Percentiles rank a stretch among this genome's conserved stretches.
Conservation (phyloP, 371 early-diverging fungal genomes). For the Mucor velutinosus region DNA sequence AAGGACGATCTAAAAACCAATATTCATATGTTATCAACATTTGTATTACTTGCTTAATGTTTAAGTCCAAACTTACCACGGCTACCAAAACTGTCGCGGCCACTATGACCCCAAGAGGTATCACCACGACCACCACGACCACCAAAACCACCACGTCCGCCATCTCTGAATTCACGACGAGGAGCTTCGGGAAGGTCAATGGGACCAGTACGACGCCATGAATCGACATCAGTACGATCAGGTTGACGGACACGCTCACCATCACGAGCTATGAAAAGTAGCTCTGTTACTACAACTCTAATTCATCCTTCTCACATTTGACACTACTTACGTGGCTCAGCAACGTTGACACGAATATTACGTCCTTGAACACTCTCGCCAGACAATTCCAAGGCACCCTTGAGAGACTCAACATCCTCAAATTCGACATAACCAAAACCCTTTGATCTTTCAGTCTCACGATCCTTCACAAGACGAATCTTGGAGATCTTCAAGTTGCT, state of each 20-base stretch:
- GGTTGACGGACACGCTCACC: conserved; percentile 37
- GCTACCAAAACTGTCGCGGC: conserved; percentile 24
- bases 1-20: conserved; percentile 23
- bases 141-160: conserved; percentile 50
- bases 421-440: conserved; percentile 97
- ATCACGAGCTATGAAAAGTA: conserved; percentile 30
- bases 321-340: conserved; percentile 77
- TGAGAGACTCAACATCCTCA: conserved; percentile 78
- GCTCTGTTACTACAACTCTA: not conserved
- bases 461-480: conserved; percentile 75
- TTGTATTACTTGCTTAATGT: not conserved
- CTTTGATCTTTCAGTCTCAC: conserved; percentile 72
- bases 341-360: conserved; percentile 81
- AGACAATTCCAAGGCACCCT: conserved; percentile 71
- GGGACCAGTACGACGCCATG: conserved; percentile 56
- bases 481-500: conserved; percentile 61
- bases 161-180: conserved; percentile 46
- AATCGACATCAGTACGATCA: conserved; percentile 53
- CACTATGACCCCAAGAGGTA: conserved; percentile 60
- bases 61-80: conserved; percentile 11
- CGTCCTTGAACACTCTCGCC: conserved; percentile 72
- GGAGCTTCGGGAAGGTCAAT: conserved; percentile 43
- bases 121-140: conserved; percentile 48
- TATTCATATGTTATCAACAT: not conserved
- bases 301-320: not conserved